A percentile compares a stretch with the other conserved stretches of the same genome.
phyloP scores from a whole-genome alignment of 176 grass and related monocot species.

The Dactylis glomerata region DNA sequence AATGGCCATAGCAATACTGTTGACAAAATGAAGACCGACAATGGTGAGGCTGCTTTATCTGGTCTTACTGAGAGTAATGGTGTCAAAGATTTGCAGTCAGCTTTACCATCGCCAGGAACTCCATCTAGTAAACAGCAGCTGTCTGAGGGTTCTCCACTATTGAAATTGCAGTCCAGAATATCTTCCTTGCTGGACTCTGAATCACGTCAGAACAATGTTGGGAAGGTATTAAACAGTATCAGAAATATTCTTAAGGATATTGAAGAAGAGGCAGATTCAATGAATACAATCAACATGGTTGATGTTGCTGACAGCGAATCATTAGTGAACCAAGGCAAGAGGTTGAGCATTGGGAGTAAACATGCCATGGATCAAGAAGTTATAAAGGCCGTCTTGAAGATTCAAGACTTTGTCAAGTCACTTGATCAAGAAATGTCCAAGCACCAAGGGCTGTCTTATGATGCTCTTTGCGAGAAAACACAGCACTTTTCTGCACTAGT shows the following conservation, averaged over 20 bases:
- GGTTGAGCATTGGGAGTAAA: slow-evolving; percentile 35
- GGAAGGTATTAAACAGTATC: slow-evolving; percentile 62
- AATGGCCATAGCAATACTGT: slow-evolving; percentile 42
- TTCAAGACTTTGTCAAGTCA: slow-evolving; percentile 80
- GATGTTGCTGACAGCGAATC: slow-evolving; percentile 31
- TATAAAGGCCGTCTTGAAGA: slow-evolving; percentile 63
- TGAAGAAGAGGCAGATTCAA: slow-evolving; percentile 63
- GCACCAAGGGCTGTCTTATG: slow-evolving; percentile 46
- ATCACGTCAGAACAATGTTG: slow-evolving; percentile 46
- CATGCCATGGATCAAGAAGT: slow-evolving; percentile 54
- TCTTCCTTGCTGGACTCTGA: slow-evolving; percentile 69
- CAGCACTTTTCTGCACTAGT: slow-evolving; percentile 59
- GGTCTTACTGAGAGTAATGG: slow-evolving; percentile 38
- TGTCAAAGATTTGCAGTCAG: slow-evolving; percentile 41
- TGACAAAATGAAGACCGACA: slow-evolving; percentile 61
- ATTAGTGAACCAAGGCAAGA: slow-evolving; percentile 34
- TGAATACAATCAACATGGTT: slow-evolving; percentile 32
- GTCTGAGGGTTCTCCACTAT: slow-evolving; percentile 39
- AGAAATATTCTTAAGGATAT: slow-evolving; percentile 81
- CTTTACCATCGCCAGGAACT: slow-evolving; percentile 32
- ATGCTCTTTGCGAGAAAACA: slow-evolving; percentile 61
- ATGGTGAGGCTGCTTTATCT: slow-evolving; percentile 46
- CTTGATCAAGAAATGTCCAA: slow-evolving; percentile 66
- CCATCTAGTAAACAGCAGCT: slow-evolving; percentile 45
- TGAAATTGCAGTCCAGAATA: slow-evolving; percentile 77